Evolutionary conservation across 805 yeast genomes (phyloP).

Genomic region (Candida manassasensis): DNA sequence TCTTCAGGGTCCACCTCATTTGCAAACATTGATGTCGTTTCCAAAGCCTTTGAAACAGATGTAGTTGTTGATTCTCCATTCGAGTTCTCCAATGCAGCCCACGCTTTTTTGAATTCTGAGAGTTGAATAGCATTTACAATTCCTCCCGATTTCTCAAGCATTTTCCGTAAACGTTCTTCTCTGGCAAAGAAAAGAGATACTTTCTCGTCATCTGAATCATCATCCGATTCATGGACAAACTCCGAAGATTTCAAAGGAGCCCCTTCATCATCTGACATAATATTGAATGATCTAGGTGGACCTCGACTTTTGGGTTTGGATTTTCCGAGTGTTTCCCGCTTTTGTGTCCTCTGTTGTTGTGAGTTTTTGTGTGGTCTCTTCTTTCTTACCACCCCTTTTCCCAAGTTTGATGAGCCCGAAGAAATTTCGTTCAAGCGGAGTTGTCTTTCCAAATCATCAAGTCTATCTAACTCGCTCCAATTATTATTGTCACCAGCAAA

Average conservation of each 20-base stretch:
- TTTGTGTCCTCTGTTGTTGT: conserved; percentile 8
- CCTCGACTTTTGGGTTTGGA: conserved; percentile 8
- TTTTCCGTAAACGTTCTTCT: conserved; percentile 46
- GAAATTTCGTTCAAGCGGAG: conserved; percentile 11
- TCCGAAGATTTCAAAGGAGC: conserved; percentile 44
- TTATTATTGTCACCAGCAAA: conserved; percentile 8
- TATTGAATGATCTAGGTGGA: conserved; percentile 23
- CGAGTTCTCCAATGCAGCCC: conserved; percentile 19
- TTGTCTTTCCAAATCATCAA: conserved; percentile 31
- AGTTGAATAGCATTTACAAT: conserved; percentile 31
- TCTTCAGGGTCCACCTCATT: conserved; percentile 14
- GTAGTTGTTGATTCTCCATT: conserved; percentile 9
- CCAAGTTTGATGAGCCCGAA: conserved; percentile 8
- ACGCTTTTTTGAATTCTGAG: conserved; percentile 27
- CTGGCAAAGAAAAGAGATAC: conserved; percentile 49
- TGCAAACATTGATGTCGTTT: conserved; percentile 13
- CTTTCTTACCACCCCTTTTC: conserved; percentile 23
- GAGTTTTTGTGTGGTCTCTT: conserved; percentile 13
- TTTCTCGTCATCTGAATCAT: conserved; percentile 55
- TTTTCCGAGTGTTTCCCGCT: conserved; percentile 10
- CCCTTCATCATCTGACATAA: conserved; percentile 21
- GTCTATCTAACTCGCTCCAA: conserved; percentile 7
- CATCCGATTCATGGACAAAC: conserved; percentile 57
- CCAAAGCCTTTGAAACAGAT: conserved; percentile 14
- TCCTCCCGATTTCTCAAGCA: conserved; percentile 34